These are phyloP conservation scores for Phaffomyces antillensis DNA, from an alignment of 805 yeast genomes.

Conservation along the genomic window DNA sequence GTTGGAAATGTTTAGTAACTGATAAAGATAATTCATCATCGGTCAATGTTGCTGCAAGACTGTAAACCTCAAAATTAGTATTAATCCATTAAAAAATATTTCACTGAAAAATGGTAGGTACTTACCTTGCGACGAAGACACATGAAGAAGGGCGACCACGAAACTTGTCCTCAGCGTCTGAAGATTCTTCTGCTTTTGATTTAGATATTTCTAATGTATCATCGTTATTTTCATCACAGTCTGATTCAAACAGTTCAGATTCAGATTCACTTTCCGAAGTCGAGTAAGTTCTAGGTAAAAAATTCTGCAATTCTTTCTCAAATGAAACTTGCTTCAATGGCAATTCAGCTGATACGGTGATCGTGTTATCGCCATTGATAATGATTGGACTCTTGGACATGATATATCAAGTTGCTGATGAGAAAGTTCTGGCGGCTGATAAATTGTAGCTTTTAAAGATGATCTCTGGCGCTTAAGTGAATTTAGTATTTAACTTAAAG, in stretches of 20 bases:
- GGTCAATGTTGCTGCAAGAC: slow-evolving; percentile 53
- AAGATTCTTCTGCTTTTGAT: neutral
- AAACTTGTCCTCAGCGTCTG: slow-evolving; percentile 8
- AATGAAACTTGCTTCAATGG: slow-evolving; percentile 1
- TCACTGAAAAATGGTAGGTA: neutral
- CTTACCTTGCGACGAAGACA: slow-evolving; percentile 67
- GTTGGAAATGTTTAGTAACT: slow-evolving; percentile 58
- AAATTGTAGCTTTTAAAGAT: no score
- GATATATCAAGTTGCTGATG: neutral
- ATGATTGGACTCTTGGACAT: slow-evolving; percentile 10
- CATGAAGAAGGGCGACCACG: slow-evolving; percentile 77
- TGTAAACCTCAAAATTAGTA: slow-evolving; percentile 13
- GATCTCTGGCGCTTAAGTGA: no score
- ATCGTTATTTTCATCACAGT: slow-evolving; percentile 15
- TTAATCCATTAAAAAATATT: neutral
- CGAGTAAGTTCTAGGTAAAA: slow-evolving; percentile 17
- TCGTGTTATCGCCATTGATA: slow-evolving; percentile 1
- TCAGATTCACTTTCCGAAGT: slow-evolving; percentile 17
- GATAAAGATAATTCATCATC: slow-evolving; percentile 70
- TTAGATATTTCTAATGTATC: slow-evolving; percentile 16
- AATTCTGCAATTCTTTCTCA: slow-evolving; percentile 8
- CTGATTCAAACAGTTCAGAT: slow-evolving; percentile 13
- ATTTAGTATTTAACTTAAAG: neutral
- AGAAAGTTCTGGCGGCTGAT: slow-evolving; percentile 5
- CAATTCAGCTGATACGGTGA: neutral